These are phyloP conservation scores for Diaporthe helianthi DNA, from an alignment of 2,329 filamentous ascomycete species.

Conservation along the genomic window DNA sequence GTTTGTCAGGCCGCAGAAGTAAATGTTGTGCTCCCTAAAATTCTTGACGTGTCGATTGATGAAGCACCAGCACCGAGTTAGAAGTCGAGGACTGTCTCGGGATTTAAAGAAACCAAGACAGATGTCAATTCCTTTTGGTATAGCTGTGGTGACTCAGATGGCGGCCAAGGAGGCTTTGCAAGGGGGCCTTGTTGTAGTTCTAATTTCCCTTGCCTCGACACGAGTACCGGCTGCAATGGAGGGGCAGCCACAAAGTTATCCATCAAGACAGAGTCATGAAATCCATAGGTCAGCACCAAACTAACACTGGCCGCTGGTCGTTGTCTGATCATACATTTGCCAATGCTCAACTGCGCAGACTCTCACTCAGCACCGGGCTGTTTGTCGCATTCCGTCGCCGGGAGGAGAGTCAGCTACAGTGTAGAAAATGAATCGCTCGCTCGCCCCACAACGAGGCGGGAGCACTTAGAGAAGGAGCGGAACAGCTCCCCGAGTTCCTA, in stretches of 20 bases:
- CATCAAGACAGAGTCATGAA: conserved; percentile 2
- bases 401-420: background rate
- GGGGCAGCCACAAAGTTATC: background rate
- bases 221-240: background rate
- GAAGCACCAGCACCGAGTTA: background rate
- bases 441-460: conserved; percentile 1
- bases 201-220: conserved; percentile 19
- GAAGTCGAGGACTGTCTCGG: background rate
- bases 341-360: background rate
- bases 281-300: background rate
- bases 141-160: conserved; percentile 32
- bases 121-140: background rate
- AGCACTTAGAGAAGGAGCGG: background rate
- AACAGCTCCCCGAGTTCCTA: background rate
- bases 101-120: conserved; percentile 7
- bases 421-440: background rate
- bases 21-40: conserved; percentile 8
- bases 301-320: background rate
- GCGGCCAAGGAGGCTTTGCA: background rate
- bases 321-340: background rate
- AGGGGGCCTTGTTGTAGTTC: conserved; percentile 13
- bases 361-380: too few relatives aligned
- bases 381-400: too few relatives aligned
- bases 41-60: background rate
- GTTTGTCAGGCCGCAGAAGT: conserved; percentile 28